These are phyloP conservation scores for Erythrophleum fordii DNA, from an alignment of 306 rosid species.

Conservation along the genomic window DNA sequence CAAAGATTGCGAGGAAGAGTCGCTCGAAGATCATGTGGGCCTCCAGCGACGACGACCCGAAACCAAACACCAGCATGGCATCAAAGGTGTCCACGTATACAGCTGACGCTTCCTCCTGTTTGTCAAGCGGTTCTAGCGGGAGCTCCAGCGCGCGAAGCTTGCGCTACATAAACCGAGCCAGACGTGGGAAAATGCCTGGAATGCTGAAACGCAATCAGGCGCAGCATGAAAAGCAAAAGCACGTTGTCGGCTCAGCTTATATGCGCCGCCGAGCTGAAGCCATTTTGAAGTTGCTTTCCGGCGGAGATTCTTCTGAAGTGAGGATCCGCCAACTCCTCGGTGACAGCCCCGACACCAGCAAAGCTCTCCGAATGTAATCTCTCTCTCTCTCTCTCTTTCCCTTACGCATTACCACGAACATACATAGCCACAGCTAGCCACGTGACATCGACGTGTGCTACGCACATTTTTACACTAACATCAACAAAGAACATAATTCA, in stretches of 20 bases:
- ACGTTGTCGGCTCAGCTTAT: slow-evolving; percentile 44
- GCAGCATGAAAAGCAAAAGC: slow-evolving; percentile 29
- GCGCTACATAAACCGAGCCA: slow-evolving; percentile 43
- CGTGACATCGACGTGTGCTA: slow-evolving; percentile 6
- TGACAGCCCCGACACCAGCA: slow-evolving; percentile 97
- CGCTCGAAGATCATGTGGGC: slow-evolving; percentile 65
- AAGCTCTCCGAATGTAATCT: slow-evolving; percentile 88
- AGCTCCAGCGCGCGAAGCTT: slow-evolving; percentile 61
- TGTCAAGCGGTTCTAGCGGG: slow-evolving; percentile 63
- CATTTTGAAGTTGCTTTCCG: slow-evolving; percentile 69
- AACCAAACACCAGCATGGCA: slow-evolving; percentile 21
- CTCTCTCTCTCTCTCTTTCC: slow-evolving; percentile 20
- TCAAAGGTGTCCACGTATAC: slow-evolving; percentile 46
- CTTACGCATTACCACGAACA: neutral
- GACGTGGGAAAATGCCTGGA: slow-evolving; percentile 30
- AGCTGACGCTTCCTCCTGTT: slow-evolving; percentile 60
- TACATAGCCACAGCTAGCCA: neutral
- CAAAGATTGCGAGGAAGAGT: slow-evolving; percentile 67
- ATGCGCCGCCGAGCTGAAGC: slow-evolving; percentile 70
- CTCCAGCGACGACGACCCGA: slow-evolving; percentile 43
- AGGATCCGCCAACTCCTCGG: slow-evolving; percentile 81
- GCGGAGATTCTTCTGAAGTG: slow-evolving; percentile 69
- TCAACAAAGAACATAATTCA: neutral
- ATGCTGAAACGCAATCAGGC: slow-evolving; percentile 25
- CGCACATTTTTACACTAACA: neutral